These are phyloP conservation scores for Calcarisporium arbuscula DNA, from an alignment of 2,329 filamentous ascomycete species.

Conservation along the genomic window DNA sequence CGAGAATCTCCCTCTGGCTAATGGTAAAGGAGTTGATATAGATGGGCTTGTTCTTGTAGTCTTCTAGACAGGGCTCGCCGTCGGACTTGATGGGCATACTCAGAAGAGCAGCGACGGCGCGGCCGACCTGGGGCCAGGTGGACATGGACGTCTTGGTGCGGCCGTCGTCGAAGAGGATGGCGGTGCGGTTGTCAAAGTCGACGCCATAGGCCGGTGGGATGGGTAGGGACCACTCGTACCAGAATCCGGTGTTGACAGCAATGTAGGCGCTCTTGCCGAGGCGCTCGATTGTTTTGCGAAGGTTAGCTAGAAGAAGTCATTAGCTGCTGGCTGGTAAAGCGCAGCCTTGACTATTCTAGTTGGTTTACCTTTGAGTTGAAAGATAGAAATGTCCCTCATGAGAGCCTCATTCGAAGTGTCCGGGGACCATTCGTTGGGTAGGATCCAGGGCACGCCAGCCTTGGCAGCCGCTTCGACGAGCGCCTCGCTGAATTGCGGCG, in stretches of 20 bases:
- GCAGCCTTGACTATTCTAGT: too few species aligned
- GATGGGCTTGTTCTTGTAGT: conserved; percentile 39
- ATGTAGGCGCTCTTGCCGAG: too few species aligned
- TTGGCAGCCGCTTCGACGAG: conserved; percentile 15
- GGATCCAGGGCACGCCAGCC: conserved; percentile 36
- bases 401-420: too few species aligned
- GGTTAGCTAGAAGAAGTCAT: too few species aligned
- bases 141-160: conserved; percentile 47
- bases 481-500: too few species aligned
- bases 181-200: conserved; percentile 34
- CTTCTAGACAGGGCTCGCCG: conserved; percentile 28
- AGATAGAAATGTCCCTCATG: conserved; percentile 45
- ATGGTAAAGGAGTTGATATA: conserved; percentile 51
- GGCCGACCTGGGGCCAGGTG: conserved; percentile 53
- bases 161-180: conserved; percentile 51
- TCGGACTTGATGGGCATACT: conserved; percentile 39
- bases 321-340: too few species aligned
- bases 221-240: conserved; percentile 48
- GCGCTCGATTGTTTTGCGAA: too few species aligned
- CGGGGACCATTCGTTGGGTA: too few species aligned
- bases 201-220: conserved; percentile 40
- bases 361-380: too few species aligned
- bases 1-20: conserved; percentile 60
- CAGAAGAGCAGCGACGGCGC: conserved; percentile 44
- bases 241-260: too few species aligned